Conservation (phyloP, 129 eudicot genomes). For the Flaveria ramosissima region DNA sequence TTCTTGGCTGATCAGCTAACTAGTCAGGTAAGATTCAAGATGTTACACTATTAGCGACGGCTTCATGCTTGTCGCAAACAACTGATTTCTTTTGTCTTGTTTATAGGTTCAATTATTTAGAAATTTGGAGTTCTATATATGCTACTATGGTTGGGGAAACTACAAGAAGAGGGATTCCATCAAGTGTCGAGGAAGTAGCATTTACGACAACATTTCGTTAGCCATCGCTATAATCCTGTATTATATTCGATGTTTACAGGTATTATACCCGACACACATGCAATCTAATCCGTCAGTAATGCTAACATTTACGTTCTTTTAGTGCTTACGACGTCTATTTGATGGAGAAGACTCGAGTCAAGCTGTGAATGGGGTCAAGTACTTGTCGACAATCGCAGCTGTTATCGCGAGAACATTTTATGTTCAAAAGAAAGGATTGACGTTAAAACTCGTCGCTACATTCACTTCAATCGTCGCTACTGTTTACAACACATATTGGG, state of each 20-base stretch:
- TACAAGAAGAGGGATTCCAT: constrained; percentile 47
- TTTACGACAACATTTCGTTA: constrained; percentile 36
- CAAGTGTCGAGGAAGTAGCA: constrained; percentile 33
- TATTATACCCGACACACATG: constrained; percentile 2
- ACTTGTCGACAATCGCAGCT: constrained; percentile 55
- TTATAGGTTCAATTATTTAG: constrained; percentile 58
- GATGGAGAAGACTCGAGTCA: constrained; percentile 56
- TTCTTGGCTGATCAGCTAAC: constrained; percentile 77
- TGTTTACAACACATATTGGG: constrained; percentile 60
- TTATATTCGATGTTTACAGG: constrained; percentile 54
- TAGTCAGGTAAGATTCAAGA: constrained; percentile 55
- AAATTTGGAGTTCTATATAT: constrained; percentile 51
- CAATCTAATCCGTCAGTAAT: neutral
- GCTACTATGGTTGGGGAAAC: constrained; percentile 72
- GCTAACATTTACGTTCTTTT: neutral
- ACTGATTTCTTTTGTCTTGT: neutral
- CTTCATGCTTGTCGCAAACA: too few species aligned
- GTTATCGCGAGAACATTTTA: constrained; percentile 55
- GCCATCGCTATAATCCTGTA: constrained; percentile 55
- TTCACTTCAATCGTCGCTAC: constrained; percentile 51
- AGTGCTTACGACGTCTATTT: constrained; percentile 56
- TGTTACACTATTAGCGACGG: too few species aligned
- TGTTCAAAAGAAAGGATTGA: constrained; percentile 34
- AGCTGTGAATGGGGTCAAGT: constrained; percentile 53
- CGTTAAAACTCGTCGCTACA: constrained; percentile 46